Percentiles rank a stretch among this genome's conserved stretches.
Conservation (phyloP, 495 filamentous ascomycete genomes). For the Aspergillus saccharolyticus region DNA sequence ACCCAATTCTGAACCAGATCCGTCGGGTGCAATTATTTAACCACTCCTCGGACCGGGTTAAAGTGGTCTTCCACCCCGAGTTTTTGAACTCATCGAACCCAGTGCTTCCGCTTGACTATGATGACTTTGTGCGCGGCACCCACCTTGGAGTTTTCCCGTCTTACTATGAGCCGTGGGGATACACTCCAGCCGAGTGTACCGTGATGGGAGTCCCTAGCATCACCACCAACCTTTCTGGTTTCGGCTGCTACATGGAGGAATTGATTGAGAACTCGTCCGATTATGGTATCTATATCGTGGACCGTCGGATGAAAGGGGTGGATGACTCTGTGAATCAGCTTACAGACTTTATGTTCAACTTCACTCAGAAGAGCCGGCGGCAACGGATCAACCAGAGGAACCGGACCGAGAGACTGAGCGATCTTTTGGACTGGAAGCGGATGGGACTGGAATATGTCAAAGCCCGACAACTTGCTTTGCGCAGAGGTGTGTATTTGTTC, state of each 20-base stretch:
- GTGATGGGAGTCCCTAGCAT: constrained; percentile 99
- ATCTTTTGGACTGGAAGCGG: constrained; percentile 96
- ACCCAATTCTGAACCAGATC: constrained; percentile 94
- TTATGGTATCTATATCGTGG: constrained; percentile 98
- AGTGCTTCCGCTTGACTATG: constrained; percentile 91
- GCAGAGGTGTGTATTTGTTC: constrained; percentile 53
- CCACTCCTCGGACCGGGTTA: constrained; percentile 88
- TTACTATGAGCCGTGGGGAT: constrained; percentile 99
- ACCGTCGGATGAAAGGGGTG: constrained; percentile 90
- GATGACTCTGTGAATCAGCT: constrained; percentile 97
- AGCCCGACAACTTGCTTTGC: constrained; percentile 84
- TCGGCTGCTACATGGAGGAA: constrained; percentile 99
- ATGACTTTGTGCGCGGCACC: constrained; percentile 96
- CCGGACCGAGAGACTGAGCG: constrained; percentile 91
- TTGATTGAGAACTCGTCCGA: constrained; percentile 96
- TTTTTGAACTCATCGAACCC: constrained; percentile 95
- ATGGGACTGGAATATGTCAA: constrained; percentile 99
- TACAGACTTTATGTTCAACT: constrained; percentile 88
- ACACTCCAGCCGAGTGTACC: constrained; percentile 96
- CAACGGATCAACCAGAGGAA: constrained; percentile 99
- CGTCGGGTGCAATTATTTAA: constrained; percentile 96
- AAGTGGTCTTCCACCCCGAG: constrained; percentile 96
- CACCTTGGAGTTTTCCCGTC: constrained; percentile 94
- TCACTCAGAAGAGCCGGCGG: constrained; percentile 85
- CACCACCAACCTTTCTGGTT: constrained; percentile 95